Conservation (phyloP, 2,329 filamentous ascomycete genomes). For the Ophiostoma montium region DNA sequence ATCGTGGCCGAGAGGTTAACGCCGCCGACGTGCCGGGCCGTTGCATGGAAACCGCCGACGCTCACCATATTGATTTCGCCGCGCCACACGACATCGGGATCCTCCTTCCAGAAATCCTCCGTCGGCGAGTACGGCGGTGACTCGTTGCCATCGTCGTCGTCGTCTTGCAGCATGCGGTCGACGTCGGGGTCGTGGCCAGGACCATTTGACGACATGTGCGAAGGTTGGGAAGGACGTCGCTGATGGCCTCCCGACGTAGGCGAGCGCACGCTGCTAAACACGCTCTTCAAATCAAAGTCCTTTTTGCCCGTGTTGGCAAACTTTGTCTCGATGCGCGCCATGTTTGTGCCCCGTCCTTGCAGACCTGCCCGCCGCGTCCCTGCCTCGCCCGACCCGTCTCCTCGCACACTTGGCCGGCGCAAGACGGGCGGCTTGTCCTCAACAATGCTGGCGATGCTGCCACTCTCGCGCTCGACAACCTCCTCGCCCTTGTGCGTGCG, state of each 20-base stretch:
- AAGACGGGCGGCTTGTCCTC: constrained; percentile 24
- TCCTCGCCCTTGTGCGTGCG: constrained; percentile 95
- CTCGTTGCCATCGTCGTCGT: constrained; percentile 54
- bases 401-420: not conserved
- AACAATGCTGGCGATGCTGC: constrained; percentile 23
- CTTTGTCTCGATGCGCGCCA: constrained; percentile 31
- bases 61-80: constrained; percentile 64
- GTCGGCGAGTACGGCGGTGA: constrained; percentile 75
- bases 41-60: constrained; percentile 59
- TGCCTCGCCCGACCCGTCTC: not conserved
- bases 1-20: constrained; percentile 56
- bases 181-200: constrained; percentile 74
- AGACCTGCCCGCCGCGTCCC: not conserved
- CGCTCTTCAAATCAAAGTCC: constrained; percentile 72
- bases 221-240: constrained; percentile 33
- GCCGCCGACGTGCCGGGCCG: constrained; percentile 73
- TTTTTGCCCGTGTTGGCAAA: constrained; percentile 26
- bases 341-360: constrained; percentile 18
- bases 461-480: constrained; percentile 60
- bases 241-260: constrained; percentile 33
- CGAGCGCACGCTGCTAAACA: constrained; percentile 72
- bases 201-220: constrained; percentile 30
- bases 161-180: constrained; percentile 74
- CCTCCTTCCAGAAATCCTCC: constrained; percentile 39
- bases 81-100: constrained; percentile 65